Conservation (phyloP, 2,329 filamentous ascomycete genomes). For the Penicillium frequentans region DNA sequence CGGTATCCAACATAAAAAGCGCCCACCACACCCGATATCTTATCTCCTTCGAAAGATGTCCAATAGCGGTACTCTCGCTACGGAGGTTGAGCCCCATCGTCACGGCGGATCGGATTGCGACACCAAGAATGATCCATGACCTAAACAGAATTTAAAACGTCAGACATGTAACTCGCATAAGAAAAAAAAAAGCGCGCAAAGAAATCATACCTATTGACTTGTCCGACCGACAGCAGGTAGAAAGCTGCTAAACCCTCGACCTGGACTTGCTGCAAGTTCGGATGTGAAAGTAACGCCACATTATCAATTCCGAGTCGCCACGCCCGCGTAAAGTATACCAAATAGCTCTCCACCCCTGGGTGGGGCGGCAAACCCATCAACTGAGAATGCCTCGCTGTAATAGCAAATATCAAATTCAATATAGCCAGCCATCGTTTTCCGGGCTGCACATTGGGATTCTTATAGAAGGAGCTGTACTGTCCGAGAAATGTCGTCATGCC, state of each 20-base stretch:
- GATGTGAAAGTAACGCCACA: constrained; percentile 37
- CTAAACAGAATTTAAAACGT: constrained; percentile 19
- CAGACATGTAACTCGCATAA: background rate
- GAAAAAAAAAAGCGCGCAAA: background rate
- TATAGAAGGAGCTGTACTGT: constrained; percentile 41
- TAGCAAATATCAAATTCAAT: constrained; percentile 47
- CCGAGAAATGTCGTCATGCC: constrained; percentile 39
- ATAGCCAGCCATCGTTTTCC: constrained; percentile 44
- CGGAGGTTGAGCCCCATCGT: constrained; percentile 45
- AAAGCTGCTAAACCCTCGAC: constrained; percentile 42
- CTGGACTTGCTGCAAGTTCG: constrained; percentile 46
- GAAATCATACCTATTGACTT: constrained; percentile 42
- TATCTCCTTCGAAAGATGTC: constrained; percentile 40
- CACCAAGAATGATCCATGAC: constrained; percentile 43
- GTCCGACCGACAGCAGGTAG: constrained; percentile 41
- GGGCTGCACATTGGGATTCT: constrained; percentile 30
- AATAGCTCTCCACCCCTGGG: constrained; percentile 32
- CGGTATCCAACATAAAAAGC: constrained; percentile 42
- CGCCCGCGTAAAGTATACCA: constrained; percentile 44
- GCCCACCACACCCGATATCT: constrained; percentile 48
- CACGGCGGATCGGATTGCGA: constrained; percentile 42
- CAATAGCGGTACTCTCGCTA: constrained; percentile 38
- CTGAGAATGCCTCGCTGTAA: constrained; percentile 38
- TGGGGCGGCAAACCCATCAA: constrained; percentile 16
- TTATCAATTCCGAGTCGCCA: constrained; percentile 40